phyloP scores from a whole-genome alignment of 2,329 filamentous ascomycete species.

The Leptographium wingfieldii region DNA sequence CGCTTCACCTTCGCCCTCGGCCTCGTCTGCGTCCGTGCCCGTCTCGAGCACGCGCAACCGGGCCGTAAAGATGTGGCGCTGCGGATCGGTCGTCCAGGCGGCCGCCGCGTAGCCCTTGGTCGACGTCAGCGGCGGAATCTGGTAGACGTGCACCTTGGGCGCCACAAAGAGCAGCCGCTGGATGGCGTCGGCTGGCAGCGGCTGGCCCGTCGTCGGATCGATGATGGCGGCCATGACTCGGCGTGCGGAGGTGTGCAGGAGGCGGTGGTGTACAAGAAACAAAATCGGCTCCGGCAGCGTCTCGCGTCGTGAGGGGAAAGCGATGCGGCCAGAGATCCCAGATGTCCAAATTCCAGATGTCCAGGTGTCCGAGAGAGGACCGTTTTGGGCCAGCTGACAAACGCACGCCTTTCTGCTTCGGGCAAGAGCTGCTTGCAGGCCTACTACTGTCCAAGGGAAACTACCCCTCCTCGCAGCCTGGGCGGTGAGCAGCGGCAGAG shows the following conservation, averaged over 20 bases:
- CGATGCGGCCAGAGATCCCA: no score
- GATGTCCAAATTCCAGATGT: no score
- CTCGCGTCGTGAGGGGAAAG: no score
- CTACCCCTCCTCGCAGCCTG: not conserved
- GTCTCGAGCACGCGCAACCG: slow-evolving; percentile 71
- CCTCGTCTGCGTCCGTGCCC: slow-evolving; percentile 32
- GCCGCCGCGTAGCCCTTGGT: slow-evolving; percentile 69
- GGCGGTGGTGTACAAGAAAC: no score
- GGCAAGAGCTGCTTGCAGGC: not conserved
- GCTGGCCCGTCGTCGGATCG: slow-evolving; percentile 58
- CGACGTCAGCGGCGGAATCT: slow-evolving; percentile 66
- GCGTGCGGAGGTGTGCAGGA: no score
- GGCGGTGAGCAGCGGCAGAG: slow-evolving; percentile 10
- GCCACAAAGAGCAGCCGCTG: slow-evolving; percentile 74
- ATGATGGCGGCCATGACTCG: slow-evolving; percentile 40
- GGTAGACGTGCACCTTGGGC: slow-evolving; percentile 68
- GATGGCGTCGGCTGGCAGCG: slow-evolving; percentile 63
- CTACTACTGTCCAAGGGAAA: not conserved
- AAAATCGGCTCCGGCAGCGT: no score
- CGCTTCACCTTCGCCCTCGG: slow-evolving; percentile 13
- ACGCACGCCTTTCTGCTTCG: not conserved
- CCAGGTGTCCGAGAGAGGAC: not conserved
- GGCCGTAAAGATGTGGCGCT: slow-evolving; percentile 73
- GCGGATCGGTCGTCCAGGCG: slow-evolving; percentile 59
- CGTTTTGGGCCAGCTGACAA: not conserved